Evolutionary conservation across 2,329 filamentous ascomycete species (phyloP).

Genomic region (Apiospora sp.): DNA sequence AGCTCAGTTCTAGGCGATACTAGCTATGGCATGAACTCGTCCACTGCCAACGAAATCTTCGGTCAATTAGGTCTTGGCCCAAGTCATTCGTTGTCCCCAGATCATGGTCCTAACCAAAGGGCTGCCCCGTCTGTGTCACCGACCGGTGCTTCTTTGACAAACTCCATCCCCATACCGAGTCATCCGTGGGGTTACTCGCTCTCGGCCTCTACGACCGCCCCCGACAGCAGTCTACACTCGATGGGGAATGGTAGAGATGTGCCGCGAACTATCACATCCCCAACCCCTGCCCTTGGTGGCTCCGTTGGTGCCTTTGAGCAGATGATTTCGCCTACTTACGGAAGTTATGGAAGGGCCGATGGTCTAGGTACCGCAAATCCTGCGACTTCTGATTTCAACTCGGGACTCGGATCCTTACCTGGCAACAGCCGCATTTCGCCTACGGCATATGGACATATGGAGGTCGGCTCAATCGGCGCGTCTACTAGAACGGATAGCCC

Average conservation of each 20-base stretch:
- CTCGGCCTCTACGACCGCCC: background rate
- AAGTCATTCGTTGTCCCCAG: slow-evolving; percentile 6
- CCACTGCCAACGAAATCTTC: slow-evolving; percentile 60
- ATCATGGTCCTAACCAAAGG: background rate
- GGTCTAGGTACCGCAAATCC: slow-evolving; percentile 27
- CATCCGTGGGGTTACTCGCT: slow-evolving; percentile 60
- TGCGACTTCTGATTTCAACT: slow-evolving; percentile 25
- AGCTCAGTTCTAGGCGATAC: slow-evolving; percentile 48
- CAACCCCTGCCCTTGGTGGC: slow-evolving; percentile 7
- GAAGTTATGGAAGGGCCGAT: background rate
- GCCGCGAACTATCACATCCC: slow-evolving; percentile 23
- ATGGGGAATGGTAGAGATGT: slow-evolving; percentile 31
- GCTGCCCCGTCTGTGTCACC: slow-evolving; percentile 3
- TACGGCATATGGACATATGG: background rate
- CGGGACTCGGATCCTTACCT: background rate
- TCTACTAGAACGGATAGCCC: slow-evolving; percentile 8
- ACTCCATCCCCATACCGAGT: slow-evolving; percentile 50
- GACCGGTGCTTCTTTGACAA: slow-evolving; percentile 29
- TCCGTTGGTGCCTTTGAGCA: slow-evolving; percentile 35
- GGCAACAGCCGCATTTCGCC: slow-evolving; percentile 12
- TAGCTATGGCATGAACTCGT: slow-evolving; percentile 64
- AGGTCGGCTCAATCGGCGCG: background rate
- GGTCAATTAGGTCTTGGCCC: slow-evolving; percentile 41
- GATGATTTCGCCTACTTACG: slow-evolving; percentile 32
- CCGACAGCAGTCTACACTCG: background rate